A percentile compares a stretch with the other conserved stretches of the same genome.
Conservation (phyloP, 768 basidiomycete species). For the Suillus cothurnatus region DNA sequence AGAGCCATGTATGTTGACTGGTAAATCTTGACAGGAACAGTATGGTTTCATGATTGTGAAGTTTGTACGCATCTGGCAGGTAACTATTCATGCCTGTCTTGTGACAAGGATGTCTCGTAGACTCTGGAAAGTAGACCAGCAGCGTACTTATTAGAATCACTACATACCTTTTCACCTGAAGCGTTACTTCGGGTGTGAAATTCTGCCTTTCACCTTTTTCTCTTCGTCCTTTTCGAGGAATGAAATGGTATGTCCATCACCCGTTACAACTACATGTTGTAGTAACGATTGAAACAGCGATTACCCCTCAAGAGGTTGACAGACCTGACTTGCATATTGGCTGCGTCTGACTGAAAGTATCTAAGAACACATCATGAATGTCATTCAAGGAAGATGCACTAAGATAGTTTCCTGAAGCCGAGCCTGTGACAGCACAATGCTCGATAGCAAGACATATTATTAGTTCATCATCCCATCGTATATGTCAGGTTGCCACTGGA, state of each 20-base stretch:
- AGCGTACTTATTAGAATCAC: background rate
- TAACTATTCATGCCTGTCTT: conserved; percentile 2
- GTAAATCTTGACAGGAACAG: background rate
- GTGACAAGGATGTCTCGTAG: conserved; percentile 2
- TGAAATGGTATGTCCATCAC: background rate
- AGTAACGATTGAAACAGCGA: background rate
- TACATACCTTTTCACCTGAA: background rate
- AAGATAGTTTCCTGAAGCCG: background rate
- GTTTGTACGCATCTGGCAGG: conserved; percentile 5
- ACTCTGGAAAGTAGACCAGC: conserved; percentile 1
- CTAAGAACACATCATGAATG: background rate
- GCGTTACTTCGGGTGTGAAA: background rate
- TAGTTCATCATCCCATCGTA: background rate
- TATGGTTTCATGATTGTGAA: conserved; percentile 4
- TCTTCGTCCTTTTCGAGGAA: background rate
- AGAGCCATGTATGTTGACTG: background rate
- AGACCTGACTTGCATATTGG: background rate
- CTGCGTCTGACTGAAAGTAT: background rate
- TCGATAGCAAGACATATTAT: background rate
- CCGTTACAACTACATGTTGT: background rate
- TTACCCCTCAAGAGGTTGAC: background rate
- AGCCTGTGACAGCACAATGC: background rate
- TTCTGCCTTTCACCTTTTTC: background rate
- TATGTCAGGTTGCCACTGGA: background rate
- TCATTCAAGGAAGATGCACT: background rate